Evolutionary conservation across 148 eudicot species (phyloP).

Genomic region (Chenopodium quinoa): DNA sequence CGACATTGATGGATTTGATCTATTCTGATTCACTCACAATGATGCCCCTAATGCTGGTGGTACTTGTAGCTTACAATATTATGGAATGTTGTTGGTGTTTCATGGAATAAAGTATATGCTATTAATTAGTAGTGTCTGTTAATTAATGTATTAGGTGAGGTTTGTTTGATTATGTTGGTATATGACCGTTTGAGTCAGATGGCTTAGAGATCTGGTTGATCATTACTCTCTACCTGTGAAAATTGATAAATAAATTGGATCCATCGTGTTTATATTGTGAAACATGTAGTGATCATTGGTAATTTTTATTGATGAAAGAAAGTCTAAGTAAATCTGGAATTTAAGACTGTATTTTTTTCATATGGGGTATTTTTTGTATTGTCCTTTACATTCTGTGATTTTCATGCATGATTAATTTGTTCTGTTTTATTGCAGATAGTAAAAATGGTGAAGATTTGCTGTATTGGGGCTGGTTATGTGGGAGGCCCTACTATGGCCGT

Average conservation of each 20-base stretch:
- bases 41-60: too few relatives aligned
- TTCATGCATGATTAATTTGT: background rate
- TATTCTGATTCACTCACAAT: background rate
- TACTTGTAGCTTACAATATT: too few relatives aligned
- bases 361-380: background rate
- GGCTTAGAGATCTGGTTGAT: background rate
- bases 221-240: background rate
- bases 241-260: background rate
- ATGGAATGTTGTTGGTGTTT: background rate
- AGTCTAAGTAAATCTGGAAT: background rate
- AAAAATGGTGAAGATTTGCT: constrained; percentile 82
- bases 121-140: background rate
- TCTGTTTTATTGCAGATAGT: constrained; percentile 4
- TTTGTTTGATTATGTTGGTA: background rate
- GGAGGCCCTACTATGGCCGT: constrained; percentile 90
- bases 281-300: too few relatives aligned
- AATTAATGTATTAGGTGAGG: background rate
- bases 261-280: background rate
- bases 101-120: background rate
- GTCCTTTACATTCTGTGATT: background rate
- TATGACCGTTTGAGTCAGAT: background rate
- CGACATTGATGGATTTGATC: background rate
- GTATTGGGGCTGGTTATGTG: constrained; percentile 87
- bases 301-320: too few relatives aligned
- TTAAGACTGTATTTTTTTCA: background rate